Evolutionary conservation across 2,329 filamentous ascomycete genomes (phyloP).

Genomic region (Diplodia mutila): DNA sequence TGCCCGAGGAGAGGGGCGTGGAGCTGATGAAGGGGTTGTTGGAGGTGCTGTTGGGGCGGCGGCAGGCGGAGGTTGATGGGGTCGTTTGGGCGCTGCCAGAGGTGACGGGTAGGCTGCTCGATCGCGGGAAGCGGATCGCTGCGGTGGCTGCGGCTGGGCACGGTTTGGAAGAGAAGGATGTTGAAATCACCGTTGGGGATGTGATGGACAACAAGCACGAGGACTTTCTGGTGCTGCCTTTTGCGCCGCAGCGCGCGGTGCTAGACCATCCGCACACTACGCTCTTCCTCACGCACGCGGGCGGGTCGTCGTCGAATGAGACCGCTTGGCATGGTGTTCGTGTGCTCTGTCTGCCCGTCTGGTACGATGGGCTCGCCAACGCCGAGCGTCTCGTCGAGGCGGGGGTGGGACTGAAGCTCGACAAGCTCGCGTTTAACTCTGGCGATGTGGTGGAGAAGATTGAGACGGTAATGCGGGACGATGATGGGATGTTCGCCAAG

Average conservation of each 20-base stretch:
- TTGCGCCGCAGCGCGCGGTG: background rate
- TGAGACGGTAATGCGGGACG: background rate
- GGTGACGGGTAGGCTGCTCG: background rate
- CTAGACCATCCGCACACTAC: background rate
- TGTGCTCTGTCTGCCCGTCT: background rate
- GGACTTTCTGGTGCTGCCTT: background rate
- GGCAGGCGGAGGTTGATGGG: background rate
- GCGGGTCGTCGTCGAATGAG: background rate
- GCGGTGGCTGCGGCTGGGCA: background rate
- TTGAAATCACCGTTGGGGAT: background rate
- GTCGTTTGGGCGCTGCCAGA: background rate
- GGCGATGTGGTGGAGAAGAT: background rate
- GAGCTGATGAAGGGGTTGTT: background rate
- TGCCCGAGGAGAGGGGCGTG: background rate
- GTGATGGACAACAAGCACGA: background rate
- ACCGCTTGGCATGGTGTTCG: background rate
- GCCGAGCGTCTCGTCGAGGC: background rate
- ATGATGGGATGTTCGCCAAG: background rate
- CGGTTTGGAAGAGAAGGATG: background rate
- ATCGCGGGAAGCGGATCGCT: background rate
- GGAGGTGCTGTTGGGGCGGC: background rate
- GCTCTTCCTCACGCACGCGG: background rate
- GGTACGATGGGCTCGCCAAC: background rate
- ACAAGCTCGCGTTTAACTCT: background rate
- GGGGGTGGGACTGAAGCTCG: background rate